Conservation (phyloP, 495 filamentous ascomycete species). For the Margaritispora aquatica region DNA sequence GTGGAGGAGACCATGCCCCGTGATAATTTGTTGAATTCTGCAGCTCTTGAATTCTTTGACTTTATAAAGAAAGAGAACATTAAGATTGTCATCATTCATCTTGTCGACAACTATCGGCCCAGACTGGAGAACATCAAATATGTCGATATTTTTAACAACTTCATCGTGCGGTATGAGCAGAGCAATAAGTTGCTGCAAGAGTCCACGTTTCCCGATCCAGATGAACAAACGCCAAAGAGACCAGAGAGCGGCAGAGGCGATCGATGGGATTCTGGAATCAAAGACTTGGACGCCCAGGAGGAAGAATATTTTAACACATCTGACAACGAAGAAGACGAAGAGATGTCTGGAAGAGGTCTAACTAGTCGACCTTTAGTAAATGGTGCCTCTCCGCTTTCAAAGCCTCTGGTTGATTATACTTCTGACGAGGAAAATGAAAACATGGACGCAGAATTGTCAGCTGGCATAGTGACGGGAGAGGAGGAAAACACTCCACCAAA, state of each 20-base stretch:
- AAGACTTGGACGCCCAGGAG: slow-evolving; percentile 79
- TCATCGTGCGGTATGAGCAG: slow-evolving; percentile 78
- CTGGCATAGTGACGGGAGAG: slow-evolving; percentile 4
- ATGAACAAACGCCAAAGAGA: slow-evolving; percentile 43
- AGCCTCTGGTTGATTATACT: slow-evolving; percentile 83
- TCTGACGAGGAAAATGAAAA: slow-evolving; percentile 73
- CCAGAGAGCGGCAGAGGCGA: slow-evolving; percentile 55
- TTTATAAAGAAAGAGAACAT: slow-evolving; percentile 82
- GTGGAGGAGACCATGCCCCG: slow-evolving; percentile 86
- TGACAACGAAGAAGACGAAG: slow-evolving; percentile 73
- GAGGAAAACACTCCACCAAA: slow-evolving; percentile 11
- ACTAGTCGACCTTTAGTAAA: slow-evolving; percentile 28
- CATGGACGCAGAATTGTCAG: slow-evolving; percentile 24
- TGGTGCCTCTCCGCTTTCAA: slow-evolving; percentile 49
- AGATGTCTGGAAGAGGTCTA: slow-evolving; percentile 22
- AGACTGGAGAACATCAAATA: slow-evolving; percentile 74
- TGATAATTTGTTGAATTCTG: slow-evolving; percentile 93
- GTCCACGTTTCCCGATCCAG: slow-evolving; percentile 37
- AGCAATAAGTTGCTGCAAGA: slow-evolving; percentile 55
- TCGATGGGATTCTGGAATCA: slow-evolving; percentile 62
- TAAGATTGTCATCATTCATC: slow-evolving; percentile 72
- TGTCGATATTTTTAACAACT: slow-evolving; percentile 74
- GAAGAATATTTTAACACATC: slow-evolving; percentile 93
- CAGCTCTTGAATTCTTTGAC: slow-evolving; percentile 93
- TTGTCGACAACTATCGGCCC: slow-evolving; percentile 85